A percentile compares a stretch with the other conserved stretches of the same genome.
These are phyloP conservation scores for Chenopodium album DNA, from an alignment of 148 eudicot genomes.

Conservation along the genomic window DNA sequence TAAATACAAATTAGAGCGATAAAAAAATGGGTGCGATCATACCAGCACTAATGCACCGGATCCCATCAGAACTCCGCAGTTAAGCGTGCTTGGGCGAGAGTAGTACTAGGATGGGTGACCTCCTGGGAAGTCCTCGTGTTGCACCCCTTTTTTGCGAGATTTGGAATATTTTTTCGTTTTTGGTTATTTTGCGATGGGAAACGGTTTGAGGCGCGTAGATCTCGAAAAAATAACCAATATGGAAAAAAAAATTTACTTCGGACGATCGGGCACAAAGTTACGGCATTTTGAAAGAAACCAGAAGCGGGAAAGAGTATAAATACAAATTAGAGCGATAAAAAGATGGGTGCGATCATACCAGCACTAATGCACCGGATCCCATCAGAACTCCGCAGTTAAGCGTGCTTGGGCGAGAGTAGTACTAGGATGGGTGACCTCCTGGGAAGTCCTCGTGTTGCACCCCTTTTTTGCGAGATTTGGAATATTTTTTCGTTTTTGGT, in stretches of 20 bases:
- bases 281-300: too few relatives aligned
- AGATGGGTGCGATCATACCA: constrained; percentile 55
- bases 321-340: too few relatives aligned
- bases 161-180: too few relatives aligned
- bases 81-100: constrained; percentile 55
- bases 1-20: too few relatives aligned
- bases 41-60: constrained; percentile 62
- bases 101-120: constrained; percentile 49
- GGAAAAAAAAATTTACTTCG: too few relatives aligned
- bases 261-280: too few relatives aligned
- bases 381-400: constrained; percentile 66
- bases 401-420: constrained; percentile 82
- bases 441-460: constrained; percentile 66
- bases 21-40: constrained; percentile 39
- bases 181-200: too few relatives aligned
- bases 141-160: constrained; percentile 24
- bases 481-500: too few relatives aligned
- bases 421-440: constrained; percentile 73
- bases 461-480: constrained; percentile 28
- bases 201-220: too few relatives aligned
- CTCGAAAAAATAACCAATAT: too few relatives aligned
- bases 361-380: constrained; percentile 75
- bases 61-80: constrained; percentile 58
- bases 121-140: constrained; percentile 47
- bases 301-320: too few relatives aligned